These are phyloP conservation scores for Cytospora leucostoma DNA, from an alignment of 2,329 filamentous ascomycete species.

Conservation along the genomic window DNA sequence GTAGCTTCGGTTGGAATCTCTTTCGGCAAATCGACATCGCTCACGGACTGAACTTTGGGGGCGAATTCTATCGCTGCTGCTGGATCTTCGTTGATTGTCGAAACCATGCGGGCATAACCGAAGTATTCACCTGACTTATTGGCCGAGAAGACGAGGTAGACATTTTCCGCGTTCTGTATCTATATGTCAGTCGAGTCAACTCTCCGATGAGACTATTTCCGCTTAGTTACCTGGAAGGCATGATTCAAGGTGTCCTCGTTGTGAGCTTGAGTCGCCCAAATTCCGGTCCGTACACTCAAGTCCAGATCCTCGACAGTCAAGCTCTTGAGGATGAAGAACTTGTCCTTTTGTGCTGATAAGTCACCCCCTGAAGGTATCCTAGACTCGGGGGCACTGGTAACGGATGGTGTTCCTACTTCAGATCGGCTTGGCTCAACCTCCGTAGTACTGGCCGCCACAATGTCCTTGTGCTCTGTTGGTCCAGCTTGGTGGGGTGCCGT, in stretches of 20 bases:
- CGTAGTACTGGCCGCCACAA: slow-evolving; percentile 10
- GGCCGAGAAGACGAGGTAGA: slow-evolving; percentile 91
- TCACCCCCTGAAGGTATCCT: slow-evolving; percentile 27
- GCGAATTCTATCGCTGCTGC: slow-evolving; percentile 69
- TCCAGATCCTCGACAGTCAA: slow-evolving; percentile 89
- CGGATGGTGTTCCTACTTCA: slow-evolving; percentile 6
- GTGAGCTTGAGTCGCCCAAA: slow-evolving; percentile 94
- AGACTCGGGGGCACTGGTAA: slow-evolving; percentile 12
- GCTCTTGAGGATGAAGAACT: slow-evolving; percentile 92
- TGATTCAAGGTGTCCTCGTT: slow-evolving; percentile 84
- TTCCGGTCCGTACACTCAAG: slow-evolving; percentile 79
- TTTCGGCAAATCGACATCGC: slow-evolving; percentile 69
- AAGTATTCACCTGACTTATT: slow-evolving; percentile 98
- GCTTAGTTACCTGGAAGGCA: slow-evolving; percentile 70
- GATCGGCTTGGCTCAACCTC: slow-evolving; percentile 15
- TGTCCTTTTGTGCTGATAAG: slow-evolving; percentile 56
- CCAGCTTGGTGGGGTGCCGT: slow-evolving; percentile 32
- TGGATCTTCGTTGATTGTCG: slow-evolving; percentile 77
- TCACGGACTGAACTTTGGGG: slow-evolving; percentile 60
- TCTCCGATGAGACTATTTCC: background rate
- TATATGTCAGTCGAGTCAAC: background rate
- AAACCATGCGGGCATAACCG: slow-evolving; percentile 89
- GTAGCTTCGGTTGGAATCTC: slow-evolving; percentile 80
- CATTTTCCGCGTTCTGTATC: slow-evolving; percentile 71
- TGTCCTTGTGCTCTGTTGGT: slow-evolving; percentile 21